Base-by-base conservation (phyloP, 2,329 filamentous ascomycete species). In the Fusarium annulatum region DNA sequence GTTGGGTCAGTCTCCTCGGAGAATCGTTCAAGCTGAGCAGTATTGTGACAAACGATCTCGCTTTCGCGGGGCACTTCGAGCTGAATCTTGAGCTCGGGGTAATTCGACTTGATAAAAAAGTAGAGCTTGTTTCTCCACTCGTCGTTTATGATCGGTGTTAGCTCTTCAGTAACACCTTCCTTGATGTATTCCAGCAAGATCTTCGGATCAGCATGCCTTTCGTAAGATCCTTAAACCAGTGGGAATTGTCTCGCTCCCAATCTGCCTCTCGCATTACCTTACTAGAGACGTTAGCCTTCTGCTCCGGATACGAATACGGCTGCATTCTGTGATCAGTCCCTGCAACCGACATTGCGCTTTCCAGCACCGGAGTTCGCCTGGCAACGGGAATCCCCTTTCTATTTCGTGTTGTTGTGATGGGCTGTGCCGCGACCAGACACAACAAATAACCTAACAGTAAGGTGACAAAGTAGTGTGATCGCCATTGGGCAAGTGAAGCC, bases 251-350 rank as follows among this genome's bases (percentile, higher is more conserved):
- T 30, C 28, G 7, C 28, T 33, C 10, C 21, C 15, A 33, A 49
- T 18, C 46, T 33, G 4, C 21, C 7, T n/a, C 3, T n/a, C 1
- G 3, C 21, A n/a, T 5, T 2, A 33, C 46, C 46, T 33, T 4
- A 5, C 21, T 15, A 12, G 2, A 2, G 10, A n/a, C 15, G 18
- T 12, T 5, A 9, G 12, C 5, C 21, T 12, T 33, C 9, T 33
- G 15, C 21, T n/a, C 7, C 3, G 28, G 21, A n/a, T 33, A n/a
- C 10, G 10, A 15, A 18, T n/a, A 33, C 3, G 12, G 9, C 6
- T 33, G 21, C 4, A n/a, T n/a, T 3, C 15, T 0, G 21, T 33
- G 9, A 0, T 10, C 5, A 5, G 10, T 18, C 15, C 5, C 6
- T 33, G 7, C 7, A 33, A 33, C 9, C 7, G 3, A 9, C 9